Evolutionary conservation across 495 filamentous ascomycete species (phyloP).

Genomic region (Opeltia flavorubescens): DNA sequence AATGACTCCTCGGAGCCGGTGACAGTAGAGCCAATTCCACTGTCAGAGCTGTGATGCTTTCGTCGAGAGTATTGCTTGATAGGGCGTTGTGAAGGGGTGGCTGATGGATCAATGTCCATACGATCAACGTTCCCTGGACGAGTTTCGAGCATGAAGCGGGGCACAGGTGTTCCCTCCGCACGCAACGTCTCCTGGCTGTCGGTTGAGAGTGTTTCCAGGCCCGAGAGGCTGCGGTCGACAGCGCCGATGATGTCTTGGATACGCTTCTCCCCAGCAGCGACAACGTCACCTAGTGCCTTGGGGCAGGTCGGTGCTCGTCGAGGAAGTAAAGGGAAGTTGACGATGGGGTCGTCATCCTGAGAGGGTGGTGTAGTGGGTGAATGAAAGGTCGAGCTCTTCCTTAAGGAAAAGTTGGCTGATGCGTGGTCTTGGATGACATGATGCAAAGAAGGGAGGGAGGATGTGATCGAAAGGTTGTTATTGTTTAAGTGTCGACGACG

Average conservation of each 20-base stretch:
- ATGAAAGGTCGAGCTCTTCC: constrained; percentile 40
- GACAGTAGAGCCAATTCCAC: constrained; percentile 44
- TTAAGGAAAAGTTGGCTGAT: constrained; percentile 18
- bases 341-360: constrained; percentile 27
- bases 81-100: constrained; percentile 7
- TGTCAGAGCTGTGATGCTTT: constrained; percentile 26
- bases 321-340: constrained; percentile 32
- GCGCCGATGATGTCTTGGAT: constrained; percentile 31
- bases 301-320: constrained; percentile 35
- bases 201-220: constrained; percentile 16
- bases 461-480: constrained; percentile 6
- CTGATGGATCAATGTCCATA: constrained; percentile 17
- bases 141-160: constrained; percentile 14
- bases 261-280: constrained; percentile 33
- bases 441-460: constrained; percentile 9
- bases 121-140: constrained; percentile 6
- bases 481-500: constrained; percentile 16
- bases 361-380: constrained; percentile 28
- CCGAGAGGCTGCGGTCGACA: constrained; percentile 27
- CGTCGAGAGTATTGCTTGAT: constrained; percentile 9
- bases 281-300: constrained; percentile 26
- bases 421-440: constrained; percentile 1
- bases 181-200: constrained; percentile 16
- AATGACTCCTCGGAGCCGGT: constrained; percentile 21
- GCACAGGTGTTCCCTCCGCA: constrained; percentile 23